Conservation (phyloP, 2,329 filamentous ascomycete species). For the Arthroderma sp. region DNA sequence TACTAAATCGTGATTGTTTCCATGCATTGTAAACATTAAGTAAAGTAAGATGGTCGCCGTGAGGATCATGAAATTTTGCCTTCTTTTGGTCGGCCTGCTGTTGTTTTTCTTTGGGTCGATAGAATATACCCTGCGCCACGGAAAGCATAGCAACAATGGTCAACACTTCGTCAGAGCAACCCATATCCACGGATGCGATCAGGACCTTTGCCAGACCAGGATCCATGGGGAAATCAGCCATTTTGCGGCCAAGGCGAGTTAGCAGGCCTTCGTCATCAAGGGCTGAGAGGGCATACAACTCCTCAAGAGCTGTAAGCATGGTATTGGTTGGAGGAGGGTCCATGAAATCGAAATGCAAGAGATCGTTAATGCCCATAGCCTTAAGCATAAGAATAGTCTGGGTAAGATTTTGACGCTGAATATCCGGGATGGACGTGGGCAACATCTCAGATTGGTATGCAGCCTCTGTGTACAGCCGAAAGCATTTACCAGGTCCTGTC, state of each 20-base stretch:
- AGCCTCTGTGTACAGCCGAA: conserved; percentile 86
- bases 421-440: conserved; percentile 89
- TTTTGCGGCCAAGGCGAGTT: conserved; percentile 82
- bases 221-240: conserved; percentile 99
- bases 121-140: conserved; percentile 66
- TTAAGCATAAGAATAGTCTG: conserved; percentile 96
- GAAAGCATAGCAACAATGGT: conserved; percentile 92
- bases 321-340: conserved; percentile 95
- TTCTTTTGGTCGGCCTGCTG: conserved; percentile 95
- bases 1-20: conserved; percentile 72
- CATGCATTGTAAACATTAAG: conserved; percentile 97
- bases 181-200: conserved; percentile 73
- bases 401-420: conserved; percentile 85
- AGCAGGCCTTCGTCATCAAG: conserved; percentile 91
- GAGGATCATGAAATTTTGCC: conserved; percentile 88
- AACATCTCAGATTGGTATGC: conserved; percentile 96
- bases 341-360: conserved; percentile 98
- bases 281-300: conserved; percentile 81
- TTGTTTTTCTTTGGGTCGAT: conserved; percentile 95
- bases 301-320: conserved; percentile 91
- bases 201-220: conserved; percentile 82
- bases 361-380: conserved; percentile 97
- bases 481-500: conserved; percentile 92
- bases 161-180: conserved; percentile 86
- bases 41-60: conserved; percentile 86